Base-by-base conservation (phyloP, 345 rosid species). In the Salix caprea region DNA sequence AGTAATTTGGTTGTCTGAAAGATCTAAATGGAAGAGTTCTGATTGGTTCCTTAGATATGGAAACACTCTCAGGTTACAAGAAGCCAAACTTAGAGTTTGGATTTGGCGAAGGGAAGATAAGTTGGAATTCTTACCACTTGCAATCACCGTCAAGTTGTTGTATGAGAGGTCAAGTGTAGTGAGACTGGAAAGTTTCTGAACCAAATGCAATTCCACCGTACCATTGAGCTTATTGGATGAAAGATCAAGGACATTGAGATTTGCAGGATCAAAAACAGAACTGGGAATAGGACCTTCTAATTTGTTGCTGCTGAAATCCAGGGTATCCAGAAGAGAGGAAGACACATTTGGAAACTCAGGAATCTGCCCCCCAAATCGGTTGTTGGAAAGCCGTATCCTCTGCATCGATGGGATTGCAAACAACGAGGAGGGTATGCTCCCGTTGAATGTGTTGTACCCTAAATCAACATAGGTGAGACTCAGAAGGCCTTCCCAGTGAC, bases 141-240 rank as follows among this genome's bases (percentile, higher is more conserved):
- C 78, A 64, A 81, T 0, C 5, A 89, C 60, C 3, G 60, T 40
- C 79, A 87, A 83, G 14, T 7, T 7, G 40, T 86, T 90, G 82
- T 80, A 32, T 0, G 94, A 87, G 10, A 90, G 90, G 23, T 14
- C 77, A 40, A 76, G 44, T 4, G n/a, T 10, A 4, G 71, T 67
- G 65, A 86, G 88, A 66, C 80, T 81, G 26, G 0, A 1, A 69
- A 86, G 84, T 30, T 23, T 60, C 14, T 18, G 74, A 77, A 86
- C 14, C 46, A 2, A 7, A 62, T 73, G 71, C 12, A 90, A 66
- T 0, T 64, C 54, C 14, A 85, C 26, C 0, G 86, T 46, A 50
- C 88, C 90, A 30, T 48, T 80, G 77, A 89, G 84, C 18, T 83
- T 90, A 82, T 90, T 89, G 76, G 24, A 87, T 50, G 87, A 80